Evolutionary conservation across 2,329 filamentous ascomycete genomes (phyloP).

Genomic region (Epichloe elymi): DNA sequence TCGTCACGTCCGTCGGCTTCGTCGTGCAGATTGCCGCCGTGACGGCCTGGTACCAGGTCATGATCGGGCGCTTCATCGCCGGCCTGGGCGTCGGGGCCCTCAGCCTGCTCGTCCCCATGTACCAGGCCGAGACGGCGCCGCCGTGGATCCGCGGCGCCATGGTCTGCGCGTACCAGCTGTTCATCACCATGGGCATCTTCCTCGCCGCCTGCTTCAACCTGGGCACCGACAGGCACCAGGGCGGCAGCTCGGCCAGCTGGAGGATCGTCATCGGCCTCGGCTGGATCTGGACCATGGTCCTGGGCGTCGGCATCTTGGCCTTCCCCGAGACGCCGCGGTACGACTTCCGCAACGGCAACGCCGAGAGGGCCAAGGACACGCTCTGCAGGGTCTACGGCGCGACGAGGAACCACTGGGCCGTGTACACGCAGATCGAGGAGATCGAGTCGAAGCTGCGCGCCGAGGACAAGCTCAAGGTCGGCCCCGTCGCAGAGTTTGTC

Average conservation of each 20-base stretch:
- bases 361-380: slow-evolving; percentile 32
- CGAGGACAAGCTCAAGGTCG: slow-evolving; percentile 28
- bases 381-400: slow-evolving; percentile 36
- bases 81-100: slow-evolving; percentile 56
- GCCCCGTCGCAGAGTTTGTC: slow-evolving; percentile 32
- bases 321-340: slow-evolving; percentile 42
- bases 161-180: slow-evolving; percentile 55
- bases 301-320: slow-evolving; percentile 34
- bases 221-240: slow-evolving; percentile 37
- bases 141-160: slow-evolving; percentile 52
- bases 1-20: slow-evolving; percentile 51
- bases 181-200: slow-evolving; percentile 59
- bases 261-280: slow-evolving; percentile 44
- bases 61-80: slow-evolving; percentile 50
- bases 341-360: slow-evolving; percentile 33
- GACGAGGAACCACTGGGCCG: slow-evolving; percentile 27
- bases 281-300: slow-evolving; percentile 34
- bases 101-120: slow-evolving; percentile 56
- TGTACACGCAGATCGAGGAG: slow-evolving; percentile 37
- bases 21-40: slow-evolving; percentile 50
- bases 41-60: slow-evolving; percentile 49
- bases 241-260: slow-evolving; percentile 39
- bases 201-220: slow-evolving; percentile 47
- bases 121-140: slow-evolving; percentile 58
- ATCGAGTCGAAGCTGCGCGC: slow-evolving; percentile 39